Percentiles rank a stretch among this genome's conserved stretches.
Conservation (phyloP, 2,329 filamentous ascomycete species). For the Ophiocordyceps sinensis region DNA sequence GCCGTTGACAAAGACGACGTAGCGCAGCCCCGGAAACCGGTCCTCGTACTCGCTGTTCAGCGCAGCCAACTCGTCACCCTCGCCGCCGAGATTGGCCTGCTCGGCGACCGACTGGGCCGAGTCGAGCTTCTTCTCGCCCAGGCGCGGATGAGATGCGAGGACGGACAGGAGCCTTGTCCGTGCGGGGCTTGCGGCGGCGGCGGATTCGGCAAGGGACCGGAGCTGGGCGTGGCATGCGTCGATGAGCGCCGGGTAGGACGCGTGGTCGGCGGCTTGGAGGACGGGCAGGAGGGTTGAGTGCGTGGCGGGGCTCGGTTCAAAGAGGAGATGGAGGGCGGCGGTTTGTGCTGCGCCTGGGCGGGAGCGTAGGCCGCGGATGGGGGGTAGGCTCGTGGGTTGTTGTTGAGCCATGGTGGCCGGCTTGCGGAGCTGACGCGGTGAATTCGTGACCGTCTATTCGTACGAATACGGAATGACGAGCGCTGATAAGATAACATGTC, state of each 20-base stretch:
- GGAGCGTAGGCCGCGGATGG: slow-evolving; percentile 23
- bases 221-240: slow-evolving; percentile 50
- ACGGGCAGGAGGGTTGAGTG: slow-evolving; percentile 57
- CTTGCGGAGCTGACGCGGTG: too few species aligned
- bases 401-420: not conserved
- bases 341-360: slow-evolving; percentile 40
- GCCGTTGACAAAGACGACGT: slow-evolving; percentile 87
- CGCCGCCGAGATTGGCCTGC: slow-evolving; percentile 59
- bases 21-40: slow-evolving; percentile 68
- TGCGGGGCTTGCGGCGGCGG: too few species aligned
- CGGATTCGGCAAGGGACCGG: slow-evolving; percentile 30
- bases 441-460: too few species aligned
- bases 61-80: slow-evolving; percentile 43
- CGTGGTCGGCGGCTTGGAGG: slow-evolving; percentile 41
- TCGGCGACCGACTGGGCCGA: slow-evolving; percentile 69
- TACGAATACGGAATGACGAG: too few species aligned
- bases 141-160: slow-evolving; percentile 66
- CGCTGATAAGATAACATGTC: too few species aligned
- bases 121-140: slow-evolving; percentile 71
- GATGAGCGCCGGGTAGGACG: slow-evolving; percentile 57
- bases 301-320: slow-evolving; percentile 67
- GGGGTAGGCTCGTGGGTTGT: slow-evolving; percentile 1
- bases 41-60: slow-evolving; percentile 70
- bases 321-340: slow-evolving; percentile 58
- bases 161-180: slow-evolving; percentile 50